phyloP scores from a whole-genome alignment of 257 asterid genomes.

The Forsythia viridissima region DNA sequence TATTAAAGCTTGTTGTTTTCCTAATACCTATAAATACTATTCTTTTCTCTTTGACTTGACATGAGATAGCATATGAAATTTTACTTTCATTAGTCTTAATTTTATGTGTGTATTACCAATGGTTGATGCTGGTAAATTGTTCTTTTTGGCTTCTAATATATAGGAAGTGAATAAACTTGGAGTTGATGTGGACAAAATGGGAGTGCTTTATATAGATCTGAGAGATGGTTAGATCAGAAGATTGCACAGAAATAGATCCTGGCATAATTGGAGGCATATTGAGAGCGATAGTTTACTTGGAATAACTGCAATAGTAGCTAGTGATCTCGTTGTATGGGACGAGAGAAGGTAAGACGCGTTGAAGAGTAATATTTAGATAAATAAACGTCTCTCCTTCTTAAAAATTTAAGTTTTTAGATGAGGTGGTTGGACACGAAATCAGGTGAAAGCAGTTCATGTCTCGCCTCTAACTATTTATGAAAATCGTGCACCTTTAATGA shows the following conservation, averaged over 20 bases:
- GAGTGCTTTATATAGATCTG: constrained; percentile 54
- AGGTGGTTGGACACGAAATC: too few species aligned
- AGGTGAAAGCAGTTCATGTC: not conserved
- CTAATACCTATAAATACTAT: too few species aligned
- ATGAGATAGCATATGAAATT: too few species aligned
- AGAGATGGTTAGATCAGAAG: constrained; percentile 68
- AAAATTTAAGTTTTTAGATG: not conserved
- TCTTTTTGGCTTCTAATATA: not conserved
- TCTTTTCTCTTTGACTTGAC: too few species aligned
- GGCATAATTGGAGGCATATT: constrained; percentile 54
- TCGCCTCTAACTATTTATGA: too few species aligned
- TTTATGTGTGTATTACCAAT: too few species aligned
- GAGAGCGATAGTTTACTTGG: constrained; percentile 43
- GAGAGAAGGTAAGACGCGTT: constrained; percentile 32
- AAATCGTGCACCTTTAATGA: too few species aligned
- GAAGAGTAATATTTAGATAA: not conserved
- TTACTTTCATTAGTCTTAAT: not conserved
- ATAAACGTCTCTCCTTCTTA: too few species aligned
- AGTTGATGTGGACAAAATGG: constrained; percentile 49
- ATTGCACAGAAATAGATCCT: constrained; percentile 53
- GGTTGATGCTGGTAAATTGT: not conserved
- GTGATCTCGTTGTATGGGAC: constrained; percentile 56
- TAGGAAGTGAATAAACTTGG: constrained; percentile 66
- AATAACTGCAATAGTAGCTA: constrained; percentile 40
- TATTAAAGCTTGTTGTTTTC: too few species aligned